Evolutionary conservation across 805 yeast genomes (phyloP).

Genomic region (Teunomyces kruisii): DNA sequence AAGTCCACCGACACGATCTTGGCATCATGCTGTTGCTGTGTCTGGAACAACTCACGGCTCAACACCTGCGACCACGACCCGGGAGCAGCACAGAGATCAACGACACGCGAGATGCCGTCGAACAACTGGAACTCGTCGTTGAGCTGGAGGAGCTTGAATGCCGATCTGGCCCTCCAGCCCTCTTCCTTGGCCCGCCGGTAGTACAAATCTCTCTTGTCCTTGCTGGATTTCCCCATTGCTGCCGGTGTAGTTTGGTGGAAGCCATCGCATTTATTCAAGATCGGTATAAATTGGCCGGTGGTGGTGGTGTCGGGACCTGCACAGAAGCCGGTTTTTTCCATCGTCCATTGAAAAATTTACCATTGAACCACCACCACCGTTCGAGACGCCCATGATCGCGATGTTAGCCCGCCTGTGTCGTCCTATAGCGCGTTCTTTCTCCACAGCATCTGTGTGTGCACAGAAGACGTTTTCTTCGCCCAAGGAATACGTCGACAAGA

Average conservation of each 20-base stretch:
- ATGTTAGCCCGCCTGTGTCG: slow-evolving; percentile 3
- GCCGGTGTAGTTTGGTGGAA: neutral
- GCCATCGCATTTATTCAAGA: too few species aligned
- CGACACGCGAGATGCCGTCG: slow-evolving; percentile 75
- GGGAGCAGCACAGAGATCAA: slow-evolving; percentile 97
- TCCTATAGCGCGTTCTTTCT: neutral
- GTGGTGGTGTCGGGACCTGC: neutral
- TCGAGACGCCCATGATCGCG: neutral
- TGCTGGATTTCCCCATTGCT: slow-evolving; percentile 88
- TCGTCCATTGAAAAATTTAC: slow-evolving; percentile 2
- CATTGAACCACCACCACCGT: neutral
- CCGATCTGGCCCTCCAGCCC: slow-evolving; percentile 97
- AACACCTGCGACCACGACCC: slow-evolving; percentile 98
- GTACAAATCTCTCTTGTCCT: slow-evolving; percentile 90
- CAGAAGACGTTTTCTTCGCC: slow-evolving; percentile 25
- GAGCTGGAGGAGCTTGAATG: slow-evolving; percentile 87
- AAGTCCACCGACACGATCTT: slow-evolving; percentile 92
- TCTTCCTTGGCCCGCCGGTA: slow-evolving; percentile 94
- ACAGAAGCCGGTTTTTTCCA: neutral
- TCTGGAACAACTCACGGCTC: slow-evolving; percentile 61
- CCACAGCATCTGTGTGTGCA: neutral
- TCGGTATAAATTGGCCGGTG: too few species aligned
- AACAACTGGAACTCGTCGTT: slow-evolving; percentile 87
- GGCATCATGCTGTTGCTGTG: slow-evolving; percentile 40
- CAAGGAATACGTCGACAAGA: slow-evolving; percentile 29